Evolutionary conservation across 2,329 filamentous ascomycete genomes (phyloP), one percentile per base, ranked within the genome.

Genomic region (Claviceps capensis): DNA sequence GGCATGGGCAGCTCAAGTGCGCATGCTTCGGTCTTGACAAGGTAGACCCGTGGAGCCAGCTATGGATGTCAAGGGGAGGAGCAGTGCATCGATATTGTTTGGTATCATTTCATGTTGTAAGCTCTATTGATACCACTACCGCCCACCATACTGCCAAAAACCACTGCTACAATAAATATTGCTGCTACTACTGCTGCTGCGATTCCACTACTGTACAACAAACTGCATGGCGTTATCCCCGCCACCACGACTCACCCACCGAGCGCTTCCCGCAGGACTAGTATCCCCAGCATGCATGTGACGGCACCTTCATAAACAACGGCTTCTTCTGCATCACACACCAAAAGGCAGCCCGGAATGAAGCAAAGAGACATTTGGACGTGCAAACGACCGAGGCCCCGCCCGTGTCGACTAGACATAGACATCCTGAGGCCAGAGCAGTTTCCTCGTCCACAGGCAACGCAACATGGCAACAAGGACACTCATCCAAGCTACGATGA

Each of bases 401-500:
- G 52, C 40, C 34, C 50, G 52, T 30, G 38, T 52, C 41, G 52
- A 50, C 48, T 53, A 53, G 44, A 47, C 48, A 38, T 34, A 34
- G 50, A 22, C 23, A 38, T 84, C 82, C 62, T 83, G 85, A 5
- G 86, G 86, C 85, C 85, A 90, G 1, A 91, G 66, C n/a, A 93
- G 76, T 61, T 88, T 77, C 56, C 73, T 80, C 26, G 73, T 69
- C 52, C 77, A 65, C 11, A 91, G 73, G n/a, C 84, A 83, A 26
- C 78, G 70, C 38, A 88, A 61, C 84, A 91, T 90, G 68, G 79
- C 80, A 3, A 62, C 68, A 52, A 86, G 82, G 6, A 93, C 82
- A 47, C 81, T 72, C 1, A 81, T 59, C 81, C 87, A 93, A 38
- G 82, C 77, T 11, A 82, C 47, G 9, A 91, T 69, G 13, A 93